Conservation (phyloP, 257 asterid genomes). For the Cynanchum wilfordii region DNA sequence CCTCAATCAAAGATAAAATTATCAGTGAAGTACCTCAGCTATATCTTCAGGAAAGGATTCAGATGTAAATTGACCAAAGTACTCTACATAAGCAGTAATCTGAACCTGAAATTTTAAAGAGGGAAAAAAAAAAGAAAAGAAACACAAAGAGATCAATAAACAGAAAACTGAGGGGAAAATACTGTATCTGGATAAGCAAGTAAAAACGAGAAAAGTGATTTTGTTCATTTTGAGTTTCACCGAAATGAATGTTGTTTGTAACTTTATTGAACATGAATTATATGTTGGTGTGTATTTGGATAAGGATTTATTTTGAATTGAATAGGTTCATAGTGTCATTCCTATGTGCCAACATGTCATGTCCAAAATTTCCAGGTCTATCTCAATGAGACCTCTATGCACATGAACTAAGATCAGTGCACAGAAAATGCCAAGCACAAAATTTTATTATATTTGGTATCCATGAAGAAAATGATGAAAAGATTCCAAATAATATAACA, state of each 20-base stretch:
- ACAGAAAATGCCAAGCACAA: neutral
- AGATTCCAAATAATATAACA: neutral
- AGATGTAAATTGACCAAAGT: constrained; percentile 92
- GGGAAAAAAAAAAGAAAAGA: neutral
- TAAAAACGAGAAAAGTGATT: neutral
- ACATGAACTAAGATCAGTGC: neutral
- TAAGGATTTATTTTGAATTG: no score
- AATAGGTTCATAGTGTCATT: no score
- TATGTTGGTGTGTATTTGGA: no score
- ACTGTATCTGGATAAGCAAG: neutral
- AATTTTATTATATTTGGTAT: neutral
- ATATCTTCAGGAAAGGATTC: constrained; percentile 95
- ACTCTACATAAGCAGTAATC: constrained; percentile 83
- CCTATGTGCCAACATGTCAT: no score
- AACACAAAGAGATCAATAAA: neutral
- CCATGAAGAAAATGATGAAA: neutral
- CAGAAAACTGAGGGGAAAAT: neutral
- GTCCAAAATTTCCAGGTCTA: no score
- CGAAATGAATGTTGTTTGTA: no score
- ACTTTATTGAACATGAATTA: no score
- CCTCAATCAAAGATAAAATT: constrained; percentile 12
- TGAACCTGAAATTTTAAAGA: constrained; percentile 52
- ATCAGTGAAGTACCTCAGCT: constrained; percentile 65
- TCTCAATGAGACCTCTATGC: neutral
- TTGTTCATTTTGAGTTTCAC: no score